Base-by-base conservation (phyloP, 305 asterid species). In the Striga hermonthica region DNA sequence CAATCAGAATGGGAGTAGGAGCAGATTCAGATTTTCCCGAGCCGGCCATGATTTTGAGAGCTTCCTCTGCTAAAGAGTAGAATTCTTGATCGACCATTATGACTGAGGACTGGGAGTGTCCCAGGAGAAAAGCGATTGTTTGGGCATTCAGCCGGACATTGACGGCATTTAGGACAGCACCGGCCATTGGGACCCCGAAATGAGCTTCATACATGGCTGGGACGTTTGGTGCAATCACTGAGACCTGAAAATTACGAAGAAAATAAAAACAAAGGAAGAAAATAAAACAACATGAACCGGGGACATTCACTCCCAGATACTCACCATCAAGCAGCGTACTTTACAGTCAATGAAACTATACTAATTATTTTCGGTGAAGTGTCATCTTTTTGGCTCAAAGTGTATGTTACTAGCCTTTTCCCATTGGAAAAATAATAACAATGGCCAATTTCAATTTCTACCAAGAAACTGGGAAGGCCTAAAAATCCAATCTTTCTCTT, bases 181-280 rank as follows among this genome's bases (percentile, higher is more conserved):
- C 98, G 2, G 96, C 81, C 97, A 92, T 92, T 16, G 98, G 98
- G 70, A 92, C 79, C 55, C 98, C 98, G 39, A 85, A 92, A 80
- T 92, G 97, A 57, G 90, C 88, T 80, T 92, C 98, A 7, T 80
- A 89, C 76, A 83, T 76, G 47, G 96, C 98, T 38, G 98, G 98
- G 39, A 80, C 78, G 78, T 92, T 92, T 12, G 98, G 98, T 0
- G 98, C 98, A 80, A 92, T 86, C 54, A 92, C 96, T 0, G 98
- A 90, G 43, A 90, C 98, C 98, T 92, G 88, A 22, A 22, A 22
- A 22, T 22, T 22, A 22, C 31, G 31, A 22, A 22, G 31, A 2
- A 22, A 22, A 22, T 22, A 22, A 22, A 22, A 22, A 22, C 31
- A 22, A 22, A 22, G 31, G 31, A 22, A 22, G 31, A 22, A 22